phyloP scores from a whole-genome alignment of 306 rosid species.

The Prunus mume region DNA sequence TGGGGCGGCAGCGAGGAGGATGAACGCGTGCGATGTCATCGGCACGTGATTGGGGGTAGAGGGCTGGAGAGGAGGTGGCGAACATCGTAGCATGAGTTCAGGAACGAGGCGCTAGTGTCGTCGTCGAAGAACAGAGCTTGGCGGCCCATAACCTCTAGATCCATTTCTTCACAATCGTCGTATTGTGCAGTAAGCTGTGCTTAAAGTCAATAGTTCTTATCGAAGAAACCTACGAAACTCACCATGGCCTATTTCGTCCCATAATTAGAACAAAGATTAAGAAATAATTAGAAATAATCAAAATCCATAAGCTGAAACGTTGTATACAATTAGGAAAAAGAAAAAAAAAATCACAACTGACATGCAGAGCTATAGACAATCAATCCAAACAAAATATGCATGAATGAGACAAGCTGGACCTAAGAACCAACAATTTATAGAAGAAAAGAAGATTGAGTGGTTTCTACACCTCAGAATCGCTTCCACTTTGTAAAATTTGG shows the following conservation, averaged over 20 bases:
- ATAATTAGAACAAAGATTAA: slow-evolving; percentile 35
- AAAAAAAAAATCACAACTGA: background rate
- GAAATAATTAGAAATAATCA: slow-evolving; percentile 13
- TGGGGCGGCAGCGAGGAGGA: no score
- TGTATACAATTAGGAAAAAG: background rate
- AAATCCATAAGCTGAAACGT: slow-evolving; percentile 18
- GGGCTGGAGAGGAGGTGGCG: no score
- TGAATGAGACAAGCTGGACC: no score
- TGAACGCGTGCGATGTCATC: no score
- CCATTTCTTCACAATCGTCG: no score
- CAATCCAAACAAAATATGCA: background rate
- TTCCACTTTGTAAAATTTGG: slow-evolving; percentile 87
- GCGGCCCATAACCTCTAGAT: no score
- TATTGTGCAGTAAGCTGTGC: background rate
- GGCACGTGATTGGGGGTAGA: no score
- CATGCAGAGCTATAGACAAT: background rate
- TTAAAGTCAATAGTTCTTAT: slow-evolving; percentile 37
- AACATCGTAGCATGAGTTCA: no score
- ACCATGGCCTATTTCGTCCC: slow-evolving; percentile 74
- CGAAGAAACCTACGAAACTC: slow-evolving; percentile 71
- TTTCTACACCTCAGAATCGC: slow-evolving; percentile 70
- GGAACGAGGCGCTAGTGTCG: no score
- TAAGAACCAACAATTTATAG: background rate
- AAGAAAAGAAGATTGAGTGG: background rate
- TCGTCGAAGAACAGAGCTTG: no score